Base-by-base conservation (phyloP, 2,329 filamentous ascomycete genomes). In the Clarireedia hainanense region DNA sequence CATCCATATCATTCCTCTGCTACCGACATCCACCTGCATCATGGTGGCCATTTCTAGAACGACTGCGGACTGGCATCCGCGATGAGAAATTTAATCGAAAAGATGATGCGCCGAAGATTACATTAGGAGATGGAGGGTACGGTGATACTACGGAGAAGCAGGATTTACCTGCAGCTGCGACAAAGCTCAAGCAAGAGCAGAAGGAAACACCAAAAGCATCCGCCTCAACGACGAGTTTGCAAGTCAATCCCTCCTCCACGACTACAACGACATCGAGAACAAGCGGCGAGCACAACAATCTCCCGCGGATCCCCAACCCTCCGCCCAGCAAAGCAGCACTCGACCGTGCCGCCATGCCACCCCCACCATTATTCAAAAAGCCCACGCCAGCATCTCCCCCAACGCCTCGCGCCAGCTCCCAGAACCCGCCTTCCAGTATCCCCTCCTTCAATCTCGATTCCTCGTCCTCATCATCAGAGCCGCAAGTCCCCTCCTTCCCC, bases 1-100 rank as follows among this genome's bases (percentile, higher is more conserved):
- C 78, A 45, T 82, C 82, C 0, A 71, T 85, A 55, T 75, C 84
- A 47, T 80, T 78, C 64, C 69, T 85, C 60, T 71, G 78, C 63
- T 73, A 84, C 58, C 75, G 76, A 42, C 77, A 77, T 55, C 78
- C 76, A 50, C 70, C 74, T 47, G 76, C 80, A 70, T 69, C 81
- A 48, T 72, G 73, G 61, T 69, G 68, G 10, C 20, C 15, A 0
- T 68, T 76, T 40, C 63, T 75, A 36, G 61, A 64, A 12, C 72
- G 68, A 65, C 48, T 66, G 12, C 58, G 49, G 17, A 17, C 7
- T 15, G 10, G 14, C 9, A 54, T 58, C 51, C 50, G 40, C 47
- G 52, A 48, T 27, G 51, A 20, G 46, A 10, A 49, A 46, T 20
- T 3, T 2, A 47, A 47, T 5, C 2, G 15, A 49, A 58, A 57